Evolutionary conservation across 169 alveolate species (phyloP).

Genomic region (Plasmodium gonderi): DNA sequence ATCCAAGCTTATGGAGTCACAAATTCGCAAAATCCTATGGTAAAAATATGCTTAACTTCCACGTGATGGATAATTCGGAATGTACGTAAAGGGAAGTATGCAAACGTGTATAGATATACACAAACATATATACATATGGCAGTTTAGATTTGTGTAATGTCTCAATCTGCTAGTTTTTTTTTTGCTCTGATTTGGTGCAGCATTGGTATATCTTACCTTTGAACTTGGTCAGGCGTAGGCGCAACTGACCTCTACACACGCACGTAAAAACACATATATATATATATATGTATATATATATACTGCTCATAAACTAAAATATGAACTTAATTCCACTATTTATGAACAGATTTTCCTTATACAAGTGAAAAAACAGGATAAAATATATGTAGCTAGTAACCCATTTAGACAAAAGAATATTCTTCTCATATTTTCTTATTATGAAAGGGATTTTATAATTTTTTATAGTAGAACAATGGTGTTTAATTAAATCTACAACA

Average conservation of each 20-base stretch:
- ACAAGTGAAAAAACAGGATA: conserved; percentile 44
- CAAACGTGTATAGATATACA: no score
- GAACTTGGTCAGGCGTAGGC: no score
- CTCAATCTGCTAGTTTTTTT: no score
- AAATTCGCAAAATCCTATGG: not conserved
- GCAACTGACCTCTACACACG: no score
- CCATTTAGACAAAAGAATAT: conserved; percentile 65
- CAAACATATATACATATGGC: no score
- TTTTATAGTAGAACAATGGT: conserved; percentile 33
- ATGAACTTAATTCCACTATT: conserved; percentile 58
- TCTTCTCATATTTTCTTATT: conserved; percentile 69
- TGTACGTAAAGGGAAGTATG: no score
- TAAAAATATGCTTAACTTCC: not conserved
- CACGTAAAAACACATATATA: no score
- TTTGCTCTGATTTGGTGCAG: no score
- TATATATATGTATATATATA: not conserved
- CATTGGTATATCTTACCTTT: no score
- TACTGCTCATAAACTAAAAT: not conserved
- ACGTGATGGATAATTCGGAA: not conserved
- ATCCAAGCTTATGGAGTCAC: not conserved
- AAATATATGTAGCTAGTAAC: conserved; percentile 50
- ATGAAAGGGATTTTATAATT: conserved; percentile 64
- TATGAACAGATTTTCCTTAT: conserved; percentile 58
- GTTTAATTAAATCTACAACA: conserved; percentile 49
- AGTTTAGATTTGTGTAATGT: no score